Evolutionary conservation across 2,329 filamentous ascomycete species (phyloP), one percentile per base, ranked within the genome.

Genomic region (Phaeosphaeriaceae sp.): DNA sequence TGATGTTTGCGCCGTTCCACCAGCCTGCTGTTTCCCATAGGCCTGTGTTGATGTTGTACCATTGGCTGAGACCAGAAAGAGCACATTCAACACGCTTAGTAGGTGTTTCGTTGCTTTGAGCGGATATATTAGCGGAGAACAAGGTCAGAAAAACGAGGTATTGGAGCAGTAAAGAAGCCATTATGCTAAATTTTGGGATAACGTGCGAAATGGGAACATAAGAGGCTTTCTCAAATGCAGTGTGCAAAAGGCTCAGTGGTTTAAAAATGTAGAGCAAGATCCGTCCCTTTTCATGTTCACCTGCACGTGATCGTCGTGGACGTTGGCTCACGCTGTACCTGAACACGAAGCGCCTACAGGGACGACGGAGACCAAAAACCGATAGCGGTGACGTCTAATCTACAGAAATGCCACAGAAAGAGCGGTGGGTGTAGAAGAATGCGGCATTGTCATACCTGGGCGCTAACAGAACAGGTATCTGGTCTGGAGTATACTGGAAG

Each of bases 1-100:
- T 78, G 56, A 83, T 83, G 69, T 91, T 92, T 46, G 85, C 90
- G 53, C 84, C 84, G 69, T 91, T 91, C 90, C 90, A 92, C 90
- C 90, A 92, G n/a, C 84, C 83, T 7, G 84, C 82, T 0, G 84
- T 83, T 54, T 86, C 77, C 87, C 88, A 92, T 13, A 90, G 78
- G 3, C 90, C 89, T 1, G 82, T 86, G 5, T 71, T 68, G 2
- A 75, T 56, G 68, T 89, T 84, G 73, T 91, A 91, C 84, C 86
- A 91, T 44, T 67, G 70, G 65, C 90, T 87, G 1, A 91, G 79
- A 6, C 81, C 72, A 21, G 74, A 68, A 1, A 82, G 68, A 3
- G 79, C 80, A 9, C 70, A 58, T 20, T 71, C 56, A 2, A 73
- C 71, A 31, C 72, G 70, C 40, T 58, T 54, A 9, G 56, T 66